These are phyloP conservation scores for Trypanosoma mega DNA, from an alignment of 208 protist species.

Conservation along the genomic window DNA sequence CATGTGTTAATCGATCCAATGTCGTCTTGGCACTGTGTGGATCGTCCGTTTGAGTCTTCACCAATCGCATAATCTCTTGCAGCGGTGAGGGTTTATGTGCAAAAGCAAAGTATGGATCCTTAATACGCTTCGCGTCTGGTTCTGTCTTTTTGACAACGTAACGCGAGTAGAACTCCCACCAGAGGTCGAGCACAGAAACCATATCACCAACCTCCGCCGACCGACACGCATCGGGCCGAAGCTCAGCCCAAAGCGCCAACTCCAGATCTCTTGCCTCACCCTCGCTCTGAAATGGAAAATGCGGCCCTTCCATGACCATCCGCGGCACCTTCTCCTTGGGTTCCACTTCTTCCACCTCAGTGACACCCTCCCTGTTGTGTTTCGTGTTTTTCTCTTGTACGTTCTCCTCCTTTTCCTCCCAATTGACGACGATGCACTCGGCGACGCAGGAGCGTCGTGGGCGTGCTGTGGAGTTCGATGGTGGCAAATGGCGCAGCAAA, in stretches of 20 bases:
- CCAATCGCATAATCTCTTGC: constrained; percentile 37
- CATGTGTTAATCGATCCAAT: constrained; percentile 43
- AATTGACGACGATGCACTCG: constrained; percentile 1
- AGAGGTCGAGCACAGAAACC: constrained; percentile 63
- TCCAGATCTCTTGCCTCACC: constrained; percentile 26
- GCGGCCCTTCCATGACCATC: constrained; percentile 28
- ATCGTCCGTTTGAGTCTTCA: constrained; percentile 28
- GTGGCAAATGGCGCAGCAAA: constrained; percentile 16
- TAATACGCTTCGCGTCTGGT: constrained; percentile 39
- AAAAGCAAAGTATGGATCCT: constrained; percentile 27
- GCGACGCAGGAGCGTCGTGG: background rate
- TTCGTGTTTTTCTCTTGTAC: background rate
- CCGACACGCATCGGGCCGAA: constrained; percentile 29
- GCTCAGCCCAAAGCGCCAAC: constrained; percentile 36
- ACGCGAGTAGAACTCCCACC: constrained; percentile 64
- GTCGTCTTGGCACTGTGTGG: constrained; percentile 14
- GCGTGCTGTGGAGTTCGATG: background rate
- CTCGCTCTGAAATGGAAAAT: constrained; percentile 29
- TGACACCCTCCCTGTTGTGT: too few relatives aligned
- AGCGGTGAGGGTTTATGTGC: constrained; percentile 31
- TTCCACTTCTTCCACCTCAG: too few relatives aligned
- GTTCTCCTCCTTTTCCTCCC: background rate
- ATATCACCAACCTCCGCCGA: background rate
- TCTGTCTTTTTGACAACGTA: constrained; percentile 71
- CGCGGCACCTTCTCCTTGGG: background rate